Base-by-base conservation (phyloP, 352 stramenopile genomes). In the Phytophthora cactorum region DNA sequence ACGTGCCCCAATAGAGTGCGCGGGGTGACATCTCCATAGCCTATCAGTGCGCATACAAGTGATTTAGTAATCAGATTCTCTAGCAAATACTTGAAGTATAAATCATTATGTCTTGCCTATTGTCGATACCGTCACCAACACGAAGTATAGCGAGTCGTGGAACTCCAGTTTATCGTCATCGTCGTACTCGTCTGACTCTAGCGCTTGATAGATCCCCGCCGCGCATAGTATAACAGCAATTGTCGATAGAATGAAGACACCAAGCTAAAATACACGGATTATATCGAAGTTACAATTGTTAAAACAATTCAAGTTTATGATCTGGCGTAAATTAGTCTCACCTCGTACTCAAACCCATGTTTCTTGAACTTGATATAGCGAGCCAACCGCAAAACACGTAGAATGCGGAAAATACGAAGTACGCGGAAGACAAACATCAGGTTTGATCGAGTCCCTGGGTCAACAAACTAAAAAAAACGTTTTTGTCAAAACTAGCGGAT, bases 281-380 rank as follows among this genome's bases (percentile, higher is more conserved):
- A 39, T 22, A 15, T 8, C 27, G 27, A 27, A 46, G 14, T 25
- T 47, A 64, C 5, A 7, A 22, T 8, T 2, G 32, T 11, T 38
- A 8, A 43, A 4, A n/a, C 6, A 43, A 43, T 17, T 22, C n/a
- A 34, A 34, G 29, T 34, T 34, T 34, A n/a, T 43, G 10, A 5
- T 9, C 32, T 11, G 32, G 32, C 32, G 29, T 34, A 22, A 9
- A 15, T 39, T 17, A 38, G n/a, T 8, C 22, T 47, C 27, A 90
- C 82, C 74, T 92, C 84, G 59, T 92, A 92, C 60, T 92, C 82
- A 57, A 90, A 92, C 0, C 83, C 79, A 44, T 86, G 78, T 36
- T 87, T 86, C 59, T 86, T 86, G 45, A 87, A 86, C 22, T 72
- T 68, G 32, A 90, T 77, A 11, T 90, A 85, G 17, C 66, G 71